Conservation (phyloP, 2,329 filamentous ascomycete genomes). For the Fusarium graminum region DNA sequence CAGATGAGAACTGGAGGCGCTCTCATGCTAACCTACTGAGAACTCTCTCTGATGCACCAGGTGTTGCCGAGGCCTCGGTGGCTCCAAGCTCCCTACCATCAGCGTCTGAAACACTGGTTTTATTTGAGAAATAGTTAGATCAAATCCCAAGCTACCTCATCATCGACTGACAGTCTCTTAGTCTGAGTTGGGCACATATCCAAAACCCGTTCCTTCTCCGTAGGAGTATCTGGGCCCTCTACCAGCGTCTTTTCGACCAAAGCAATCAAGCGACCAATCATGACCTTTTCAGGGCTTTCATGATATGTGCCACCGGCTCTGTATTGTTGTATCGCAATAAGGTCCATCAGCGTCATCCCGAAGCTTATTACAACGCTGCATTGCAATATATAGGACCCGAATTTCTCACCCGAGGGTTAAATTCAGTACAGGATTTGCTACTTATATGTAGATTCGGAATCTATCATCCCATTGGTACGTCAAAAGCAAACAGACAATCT, state of each 20-base stretch:
- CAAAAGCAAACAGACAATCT: fast-evolving
- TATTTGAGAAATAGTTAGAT: conserved; percentile 32
- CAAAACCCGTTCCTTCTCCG: conserved; percentile 25
- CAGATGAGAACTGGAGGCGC: conserved; percentile 22
- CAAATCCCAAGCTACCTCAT: fast-evolving
- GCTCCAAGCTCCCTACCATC: conserved; percentile 11
- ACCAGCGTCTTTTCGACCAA: conserved; percentile 15
- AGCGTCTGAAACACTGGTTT: neutral
- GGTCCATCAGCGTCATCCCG: conserved; percentile 21
- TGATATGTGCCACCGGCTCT: conserved; percentile 33
- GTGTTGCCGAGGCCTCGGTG: conserved; percentile 4
- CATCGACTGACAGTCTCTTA: fast-evolving
- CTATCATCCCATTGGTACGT: conserved; percentile 39
- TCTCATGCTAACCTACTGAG: conserved; percentile 15
- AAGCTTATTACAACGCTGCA: conserved; percentile 36
- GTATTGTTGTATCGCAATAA: conserved; percentile 29
- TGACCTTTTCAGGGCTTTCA: conserved; percentile 33
- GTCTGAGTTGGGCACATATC: conserved; percentile 30
- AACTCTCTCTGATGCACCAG: conserved; percentile 22
- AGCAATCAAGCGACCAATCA: neutral
- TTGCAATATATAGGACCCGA: conserved; percentile 5
- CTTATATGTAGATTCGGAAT: conserved; percentile 42
- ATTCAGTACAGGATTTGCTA: conserved; percentile 38
- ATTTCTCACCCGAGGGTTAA: conserved; percentile 21
- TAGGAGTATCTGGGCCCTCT: conserved; percentile 19